These are phyloP conservation scores for Aspergillus sp. DNA, from an alignment of 2,329 filamentous ascomycete species.

Conservation along the genomic window DNA sequence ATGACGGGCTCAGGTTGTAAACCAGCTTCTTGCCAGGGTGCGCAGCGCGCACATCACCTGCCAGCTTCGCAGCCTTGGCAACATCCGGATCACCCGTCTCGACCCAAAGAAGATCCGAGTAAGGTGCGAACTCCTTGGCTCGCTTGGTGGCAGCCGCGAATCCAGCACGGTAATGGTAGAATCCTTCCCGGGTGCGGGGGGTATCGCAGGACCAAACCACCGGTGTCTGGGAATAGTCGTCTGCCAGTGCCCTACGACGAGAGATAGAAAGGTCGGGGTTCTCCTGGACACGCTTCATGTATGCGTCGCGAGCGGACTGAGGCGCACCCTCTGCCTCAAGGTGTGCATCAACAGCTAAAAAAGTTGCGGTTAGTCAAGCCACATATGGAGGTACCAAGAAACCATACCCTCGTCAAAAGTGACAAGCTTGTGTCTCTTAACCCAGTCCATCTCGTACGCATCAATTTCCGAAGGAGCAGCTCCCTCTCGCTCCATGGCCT, in stretches of 20 bases:
- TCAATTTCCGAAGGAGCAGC: slow-evolving; percentile 80
- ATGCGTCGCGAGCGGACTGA: slow-evolving; percentile 66
- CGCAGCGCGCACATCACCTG: slow-evolving; percentile 68
- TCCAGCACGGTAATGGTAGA: slow-evolving; percentile 61
- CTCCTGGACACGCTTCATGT: slow-evolving; percentile 62
- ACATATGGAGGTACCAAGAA: neutral
- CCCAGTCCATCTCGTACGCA: slow-evolving; percentile 81
- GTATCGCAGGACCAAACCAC: slow-evolving; percentile 89
- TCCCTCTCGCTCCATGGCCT: slow-evolving; percentile 82
- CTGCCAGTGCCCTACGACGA: slow-evolving; percentile 72
- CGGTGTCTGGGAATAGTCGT: slow-evolving; percentile 64
- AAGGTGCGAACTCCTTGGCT: slow-evolving; percentile 86
- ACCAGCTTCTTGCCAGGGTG: slow-evolving; percentile 84
- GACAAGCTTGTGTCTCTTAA: slow-evolving; percentile 79
- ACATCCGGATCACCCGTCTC: slow-evolving; percentile 92
- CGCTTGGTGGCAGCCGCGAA: slow-evolving; percentile 88
- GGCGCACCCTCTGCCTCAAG: slow-evolving; percentile 67
- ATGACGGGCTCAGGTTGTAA: slow-evolving; percentile 94
- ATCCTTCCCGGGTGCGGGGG: slow-evolving; percentile 85
- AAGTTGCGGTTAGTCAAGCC: neutral
- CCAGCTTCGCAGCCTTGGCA: slow-evolving; percentile 72
- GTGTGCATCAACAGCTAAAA: slow-evolving; percentile 71
- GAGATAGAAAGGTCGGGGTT: slow-evolving; percentile 77
- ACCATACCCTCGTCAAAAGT: slow-evolving; percentile 77
- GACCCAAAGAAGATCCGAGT: slow-evolving; percentile 94